Conservation (phyloP, 208 protist species). For the Kentomonas sorsogonicus region DNA sequence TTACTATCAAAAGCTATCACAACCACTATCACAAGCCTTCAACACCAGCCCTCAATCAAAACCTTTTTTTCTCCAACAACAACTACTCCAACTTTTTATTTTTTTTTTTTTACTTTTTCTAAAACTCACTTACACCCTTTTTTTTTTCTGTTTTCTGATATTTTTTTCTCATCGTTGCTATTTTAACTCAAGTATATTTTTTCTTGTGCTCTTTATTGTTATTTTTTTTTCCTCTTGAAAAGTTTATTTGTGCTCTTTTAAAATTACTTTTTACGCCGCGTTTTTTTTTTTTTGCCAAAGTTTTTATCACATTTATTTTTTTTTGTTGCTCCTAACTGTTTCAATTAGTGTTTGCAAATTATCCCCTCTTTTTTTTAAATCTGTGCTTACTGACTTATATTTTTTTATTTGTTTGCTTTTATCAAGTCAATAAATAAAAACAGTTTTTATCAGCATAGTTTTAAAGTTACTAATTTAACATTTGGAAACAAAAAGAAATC, state of each 20-base stretch:
- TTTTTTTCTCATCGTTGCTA: conserved; percentile 8
- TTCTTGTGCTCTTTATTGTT: neutral
- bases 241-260: neutral
- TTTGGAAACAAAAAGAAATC: conserved; percentile 1
- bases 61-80: too few species aligned
- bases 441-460: neutral
- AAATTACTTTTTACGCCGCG: too few species aligned
- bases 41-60: too few species aligned
- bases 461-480: neutral
- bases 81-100: conserved; percentile 7
- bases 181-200: conserved; percentile 3
- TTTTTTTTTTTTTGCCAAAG: too few species aligned
- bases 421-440: neutral
- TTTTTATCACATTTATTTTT: conserved; percentile 1
- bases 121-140: conserved; percentile 1
- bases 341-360: neutral
- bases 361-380: neutral
- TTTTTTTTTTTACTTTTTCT: conserved; percentile 6
- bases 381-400: neutral
- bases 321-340: neutral
- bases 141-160: conserved; percentile 12
- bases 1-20: too few species aligned
- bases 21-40: too few species aligned
- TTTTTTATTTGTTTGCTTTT: neutral
- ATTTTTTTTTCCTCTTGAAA: neutral